Evolutionary conservation across 495 filamentous ascomycete genomes (phyloP).

Genomic region (Extremus antarcticus): DNA sequence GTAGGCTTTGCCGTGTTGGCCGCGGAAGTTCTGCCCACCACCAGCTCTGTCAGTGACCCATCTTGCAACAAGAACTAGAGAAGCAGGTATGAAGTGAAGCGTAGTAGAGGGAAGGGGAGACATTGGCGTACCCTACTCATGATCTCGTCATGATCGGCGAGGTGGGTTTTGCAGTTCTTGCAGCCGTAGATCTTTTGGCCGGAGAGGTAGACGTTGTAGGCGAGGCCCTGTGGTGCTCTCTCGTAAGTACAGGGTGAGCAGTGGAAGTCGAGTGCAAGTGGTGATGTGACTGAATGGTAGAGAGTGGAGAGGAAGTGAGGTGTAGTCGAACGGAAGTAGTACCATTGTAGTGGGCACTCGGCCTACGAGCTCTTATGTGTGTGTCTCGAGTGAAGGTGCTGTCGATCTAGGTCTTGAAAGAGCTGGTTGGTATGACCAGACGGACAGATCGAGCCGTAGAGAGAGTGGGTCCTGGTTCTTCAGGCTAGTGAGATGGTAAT

Average conservation of each 20-base stretch:
- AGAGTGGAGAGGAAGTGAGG: neutral
- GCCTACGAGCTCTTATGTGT: too few species aligned
- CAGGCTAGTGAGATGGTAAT: too few species aligned
- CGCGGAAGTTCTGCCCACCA: constrained; percentile 75
- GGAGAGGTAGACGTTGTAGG: constrained; percentile 92
- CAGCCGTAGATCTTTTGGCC: constrained; percentile 87
- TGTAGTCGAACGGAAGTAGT: neutral
- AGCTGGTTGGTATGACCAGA: neutral
- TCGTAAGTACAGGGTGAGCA: neutral
- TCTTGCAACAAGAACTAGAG: too few species aligned
- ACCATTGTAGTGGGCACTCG: too few species aligned
- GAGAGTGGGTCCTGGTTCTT: too few species aligned
- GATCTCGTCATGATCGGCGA: constrained; percentile 90
- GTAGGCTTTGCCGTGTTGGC: constrained; percentile 96
- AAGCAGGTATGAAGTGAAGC: neutral
- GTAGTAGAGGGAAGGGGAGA: too few species aligned
- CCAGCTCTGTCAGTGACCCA: neutral
- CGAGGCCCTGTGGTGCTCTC: constrained; percentile 51
- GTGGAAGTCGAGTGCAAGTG: neutral
- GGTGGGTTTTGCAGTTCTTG: constrained; percentile 89
- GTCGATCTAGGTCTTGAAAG: too few species aligned
- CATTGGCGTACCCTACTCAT: constrained; percentile 79
- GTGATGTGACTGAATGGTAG: neutral
- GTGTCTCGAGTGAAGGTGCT: too few species aligned
- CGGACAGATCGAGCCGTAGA: neutral